These are phyloP conservation scores for Chlorella vulgaris DNA, from an alignment of 139 green algal species.

Conservation along the genomic window DNA sequence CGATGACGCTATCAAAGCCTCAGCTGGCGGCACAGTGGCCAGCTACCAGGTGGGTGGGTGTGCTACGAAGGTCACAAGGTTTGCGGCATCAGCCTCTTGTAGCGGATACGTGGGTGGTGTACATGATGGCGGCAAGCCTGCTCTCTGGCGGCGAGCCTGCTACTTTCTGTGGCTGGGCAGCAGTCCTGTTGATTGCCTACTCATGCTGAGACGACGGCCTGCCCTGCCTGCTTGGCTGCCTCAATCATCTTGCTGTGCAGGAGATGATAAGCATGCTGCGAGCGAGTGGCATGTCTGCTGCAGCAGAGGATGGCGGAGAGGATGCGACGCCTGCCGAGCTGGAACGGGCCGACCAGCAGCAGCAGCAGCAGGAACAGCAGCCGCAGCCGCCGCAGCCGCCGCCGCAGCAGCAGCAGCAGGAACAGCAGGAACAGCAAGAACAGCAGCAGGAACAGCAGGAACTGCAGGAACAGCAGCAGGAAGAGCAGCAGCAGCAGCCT, in stretches of 20 bases:
- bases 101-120: background rate
- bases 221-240: too few relatives aligned
- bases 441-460: background rate
- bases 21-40: slow-evolving; percentile 1
- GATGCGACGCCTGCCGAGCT: slow-evolving; percentile 2
- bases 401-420: background rate
- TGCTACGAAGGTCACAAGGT: background rate
- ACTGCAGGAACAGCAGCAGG: background rate
- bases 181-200: background rate
- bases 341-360: background rate
- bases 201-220: too few relatives aligned
- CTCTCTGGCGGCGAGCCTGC: too few relatives aligned
- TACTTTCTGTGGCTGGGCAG: background rate
- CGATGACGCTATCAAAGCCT: slow-evolving; percentile 37
- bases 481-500: background rate
- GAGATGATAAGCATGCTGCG: slow-evolving; percentile 47
- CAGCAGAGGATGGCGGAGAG: background rate
- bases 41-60: slow-evolving; percentile 32
- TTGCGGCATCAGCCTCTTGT: background rate
- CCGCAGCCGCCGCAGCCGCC: background rate
- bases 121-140: too few relatives aligned
- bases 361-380: slow-evolving; percentile 5
- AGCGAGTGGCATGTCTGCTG: slow-evolving; percentile 28
- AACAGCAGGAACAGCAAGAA: background rate
- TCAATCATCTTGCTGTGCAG: background rate